Percentiles rank a stretch among this genome's conserved stretches.
These are phyloP conservation scores for Ambrosia trifida DNA, from an alignment of 129 eudicot genomes.

Conservation along the genomic window DNA sequence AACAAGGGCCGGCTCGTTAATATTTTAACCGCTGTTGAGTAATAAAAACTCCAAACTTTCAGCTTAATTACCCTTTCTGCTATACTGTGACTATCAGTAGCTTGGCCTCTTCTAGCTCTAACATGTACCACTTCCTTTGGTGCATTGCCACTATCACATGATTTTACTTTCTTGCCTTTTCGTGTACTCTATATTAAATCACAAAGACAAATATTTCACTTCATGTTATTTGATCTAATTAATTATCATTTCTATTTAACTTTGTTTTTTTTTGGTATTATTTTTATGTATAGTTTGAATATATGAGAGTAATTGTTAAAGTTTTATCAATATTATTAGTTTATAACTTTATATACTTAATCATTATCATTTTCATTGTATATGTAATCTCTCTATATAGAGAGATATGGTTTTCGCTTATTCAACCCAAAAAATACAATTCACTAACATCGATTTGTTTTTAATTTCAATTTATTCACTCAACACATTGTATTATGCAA, in stretches of 20 bases:
- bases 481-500: not conserved
- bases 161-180: slow-evolving; percentile 60
- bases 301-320: too few species aligned
- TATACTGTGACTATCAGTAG: slow-evolving; percentile 92
- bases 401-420: too few species aligned
- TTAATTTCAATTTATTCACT: not conserved
- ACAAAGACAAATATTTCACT: not conserved
- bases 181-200: slow-evolving; percentile 42
- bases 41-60: not conserved
- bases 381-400: not conserved
- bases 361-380: too few species aligned
- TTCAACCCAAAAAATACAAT: too few species aligned
- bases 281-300: too few species aligned
- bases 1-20: not conserved
- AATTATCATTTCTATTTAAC: too few species aligned
- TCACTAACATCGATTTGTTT: too few species aligned
- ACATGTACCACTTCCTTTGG: slow-evolving; percentile 78
- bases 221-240: too few species aligned
- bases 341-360: too few species aligned
- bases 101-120: slow-evolving; percentile 94
- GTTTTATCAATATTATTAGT: too few species aligned
- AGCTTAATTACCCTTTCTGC: slow-evolving; percentile 72
- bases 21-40: not conserved
- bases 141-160: slow-evolving; percentile 38
- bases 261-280: too few species aligned